Base-by-base conservation (phyloP, 768 basidiomycete species). In the Lentinus brumalis region DNA sequence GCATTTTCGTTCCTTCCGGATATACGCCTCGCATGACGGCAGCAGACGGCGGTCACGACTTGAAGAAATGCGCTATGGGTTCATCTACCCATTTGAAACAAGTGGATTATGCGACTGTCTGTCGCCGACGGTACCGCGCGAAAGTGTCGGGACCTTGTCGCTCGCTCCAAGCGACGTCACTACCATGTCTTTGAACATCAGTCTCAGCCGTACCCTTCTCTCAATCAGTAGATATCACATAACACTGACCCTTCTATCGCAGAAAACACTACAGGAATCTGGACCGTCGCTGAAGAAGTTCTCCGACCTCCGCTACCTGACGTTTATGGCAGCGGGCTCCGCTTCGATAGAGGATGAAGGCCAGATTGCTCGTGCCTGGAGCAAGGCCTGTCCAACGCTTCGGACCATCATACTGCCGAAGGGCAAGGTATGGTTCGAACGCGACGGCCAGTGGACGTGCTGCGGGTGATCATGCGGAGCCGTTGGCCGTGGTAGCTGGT, bases 331-430 rank as follows among this genome's bases (percentile, higher is more conserved):
- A 2, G 78, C 80, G 5, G 72, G 72, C 15, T 52, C 58, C 15
- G 53, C 57, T 11, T 61, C 67, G 52, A 47, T 66, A 31, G 65
- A 74, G 9, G 76, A 81, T 56, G 86, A 88, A 67, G 74, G 75
- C 15, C 71, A 73, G 61, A 79, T 88, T 11, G 87, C 83, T n/a
- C 72, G 72, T 49, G 66, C 72, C 47, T 88, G 86, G 87, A 81
- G 83, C 56, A 64, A 70, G 21, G 79, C 80, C 29, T 88, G 87
- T 70, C 83, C 85, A 4, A 85, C 86, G 0, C 75, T 88, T 32
- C 77, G 77, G 59, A 87, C 87, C 0, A 84, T 89, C 55, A 87
- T 89, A 15, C 72, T 89, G 0, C 86, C 87, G 0, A 78, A 79
- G 59, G 87, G 87, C 2, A 73, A 79, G 54, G 81, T 87, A 8